Evolutionary conservation across 164 flowering plant species (phyloP).

Genomic region (Annona cherimola): DNA sequence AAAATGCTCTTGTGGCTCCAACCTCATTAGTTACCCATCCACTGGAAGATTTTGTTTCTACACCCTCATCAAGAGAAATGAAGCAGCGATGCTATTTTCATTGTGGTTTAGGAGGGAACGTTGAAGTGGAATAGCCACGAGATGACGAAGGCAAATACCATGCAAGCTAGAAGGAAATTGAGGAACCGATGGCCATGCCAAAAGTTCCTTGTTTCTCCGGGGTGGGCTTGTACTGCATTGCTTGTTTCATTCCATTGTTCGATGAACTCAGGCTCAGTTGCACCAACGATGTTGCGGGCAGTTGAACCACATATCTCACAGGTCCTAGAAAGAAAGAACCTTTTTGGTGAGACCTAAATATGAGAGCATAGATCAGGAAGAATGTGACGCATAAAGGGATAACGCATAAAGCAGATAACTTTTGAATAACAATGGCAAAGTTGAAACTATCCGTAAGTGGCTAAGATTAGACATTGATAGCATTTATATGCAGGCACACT

Average conservation of each 20-base stretch:
- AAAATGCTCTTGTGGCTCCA: too few species aligned
- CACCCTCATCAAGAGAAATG: too few species aligned
- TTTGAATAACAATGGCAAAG: too few species aligned
- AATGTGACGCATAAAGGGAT: too few species aligned
- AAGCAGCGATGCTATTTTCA: too few species aligned
- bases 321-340: slow-evolving; percentile 44
- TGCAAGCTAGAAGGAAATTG: slow-evolving; percentile 78
- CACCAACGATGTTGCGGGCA: slow-evolving; percentile 63
- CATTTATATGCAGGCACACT: too few species aligned
- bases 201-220: slow-evolving; percentile 49
- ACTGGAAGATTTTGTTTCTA: too few species aligned
- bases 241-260: slow-evolving; percentile 43
- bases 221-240: slow-evolving; percentile 23
- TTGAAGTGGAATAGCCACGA: slow-evolving; percentile 98
- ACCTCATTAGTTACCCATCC: too few species aligned
- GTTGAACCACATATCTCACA: slow-evolving; percentile 80
- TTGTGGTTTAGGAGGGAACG: slow-evolving; percentile 42
- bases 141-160: slow-evolving; percentile 87
- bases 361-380: too few species aligned
- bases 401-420: too few species aligned
- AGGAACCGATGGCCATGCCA: slow-evolving; percentile 81
- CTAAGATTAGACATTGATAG: too few species aligned
- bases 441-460: too few species aligned
- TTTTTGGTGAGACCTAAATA: neutral
- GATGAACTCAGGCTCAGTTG: slow-evolving; percentile 38